Evolutionary conservation across 805 yeast genomes (phyloP), one percentile per base, ranked within the genome.

Genomic region (Starmerella powellii): DNA sequence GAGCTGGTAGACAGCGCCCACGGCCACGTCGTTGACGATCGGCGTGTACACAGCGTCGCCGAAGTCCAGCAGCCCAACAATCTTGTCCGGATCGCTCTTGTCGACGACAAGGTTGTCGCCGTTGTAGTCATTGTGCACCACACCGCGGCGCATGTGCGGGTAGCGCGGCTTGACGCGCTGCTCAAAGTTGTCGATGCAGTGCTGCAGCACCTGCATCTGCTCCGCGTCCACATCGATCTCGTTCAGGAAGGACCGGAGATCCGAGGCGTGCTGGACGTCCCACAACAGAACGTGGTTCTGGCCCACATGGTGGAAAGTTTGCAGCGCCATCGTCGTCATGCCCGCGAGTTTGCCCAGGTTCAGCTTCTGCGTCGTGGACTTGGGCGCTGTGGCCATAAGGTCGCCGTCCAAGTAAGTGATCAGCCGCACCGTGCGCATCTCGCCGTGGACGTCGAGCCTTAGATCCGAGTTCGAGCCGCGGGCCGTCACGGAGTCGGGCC

Each of bases 91-190:
- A 31, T 30, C 32, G 21, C 26, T 13, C 16, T 19, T 15, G 26
- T 26, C 34, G n/a, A 44, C 42, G 10, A 44, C 29, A 29, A 44
- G 17, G 33, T 44, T 44, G 27, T 44, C 43, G 17, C 13, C 34
- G 21, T 39, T 44, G 40, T 40, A 41, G 37, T 44, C 48, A 16
- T 44, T 44, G 45, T 44, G 48, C n/a, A 44, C 48, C 12, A 37
- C 40, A 8, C 44, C 46, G 20, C 29, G 27, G 26, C 48, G 48
- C 31, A 44, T 20, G 24, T 20, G 28, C 3, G 48, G 30, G 17
- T 37, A 34, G 26, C 40, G 23, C 30, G 48, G 48, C 39, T 40
- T 37, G 11, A 37, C 37, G 2, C 20, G 19, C 20, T 37, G 21
- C 42, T 44, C 45, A 30, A 40, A 44, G 15, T 16, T 24, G n/a